Evolutionary conservation across 441 rosid genomes (phyloP), one percentile per base, ranked within the genome.

Genomic region (Breynia disticha): DNA sequence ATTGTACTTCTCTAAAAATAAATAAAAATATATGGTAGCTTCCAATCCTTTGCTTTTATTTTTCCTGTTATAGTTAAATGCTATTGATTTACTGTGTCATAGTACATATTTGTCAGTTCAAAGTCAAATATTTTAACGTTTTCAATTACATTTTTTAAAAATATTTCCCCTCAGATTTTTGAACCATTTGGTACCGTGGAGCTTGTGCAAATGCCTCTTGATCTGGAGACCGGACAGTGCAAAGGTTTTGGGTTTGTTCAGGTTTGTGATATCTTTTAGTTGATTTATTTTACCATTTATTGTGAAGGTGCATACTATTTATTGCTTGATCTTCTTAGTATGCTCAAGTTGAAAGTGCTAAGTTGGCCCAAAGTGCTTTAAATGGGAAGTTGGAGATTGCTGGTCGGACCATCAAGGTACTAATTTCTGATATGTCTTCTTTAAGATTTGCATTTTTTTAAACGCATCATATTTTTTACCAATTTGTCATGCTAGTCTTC

Each of bases 171-270:
- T 61, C 80, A 90, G 97, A 72, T 90, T 62, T 90, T 90, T 57
- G 93, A 86, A 76, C 83, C 94, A 39, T 90, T 84, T 76, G 97
- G 97, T 60, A 82, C 84, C 2, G 87, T 90, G 72, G 97, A 90
- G 77, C 85, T 90, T 60, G 87, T 90, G 63, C 97, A 90, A 69
- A 76, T 90, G 55, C 97, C 97, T 24, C 88, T 81, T 68, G 97
- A 90, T 75, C 73, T 72, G 58, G 97, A 86, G 71, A 84, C 91
- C 24, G 89, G 95, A 44, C 97, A 86, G 63, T 86, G 97, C 82
- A 90, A 90, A 67, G 97, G 97, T 57, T 90, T 79, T 58, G 97
- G 94, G 59, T 90, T 90, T 81, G 83, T 90, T 68, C 97, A 90
- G 79, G 97, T 86, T 53, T 56, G 88, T 78, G 35, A 37, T 50